phyloP scores from a whole-genome alignment of 1,284 basidiomycete species.

The Mycena citricolor region DNA sequence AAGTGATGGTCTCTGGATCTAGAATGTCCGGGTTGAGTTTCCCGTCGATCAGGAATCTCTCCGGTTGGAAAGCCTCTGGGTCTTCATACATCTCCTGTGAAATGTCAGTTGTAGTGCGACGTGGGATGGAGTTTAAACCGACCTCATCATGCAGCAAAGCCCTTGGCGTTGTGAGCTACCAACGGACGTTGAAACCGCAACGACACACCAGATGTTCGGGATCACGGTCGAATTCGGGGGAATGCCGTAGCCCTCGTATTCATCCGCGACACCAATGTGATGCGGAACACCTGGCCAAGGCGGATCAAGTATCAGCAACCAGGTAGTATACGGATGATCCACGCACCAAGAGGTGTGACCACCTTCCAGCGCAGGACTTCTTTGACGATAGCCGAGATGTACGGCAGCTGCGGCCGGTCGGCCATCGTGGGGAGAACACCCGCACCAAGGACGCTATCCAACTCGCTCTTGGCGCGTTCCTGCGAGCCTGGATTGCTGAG shows the following conservation, averaged over 20 bases:
- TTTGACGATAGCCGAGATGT: not conserved
- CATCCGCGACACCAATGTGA: constrained; percentile 30
- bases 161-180: constrained; percentile 31
- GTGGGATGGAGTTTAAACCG: too few species aligned
- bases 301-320: too few species aligned
- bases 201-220: constrained; percentile 35
- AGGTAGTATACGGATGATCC: too few species aligned
- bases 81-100: constrained; percentile 3
- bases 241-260: constrained; percentile 35
- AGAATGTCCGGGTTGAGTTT: constrained; percentile 7
- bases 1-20: constrained; percentile 7
- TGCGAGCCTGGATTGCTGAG: not conserved
- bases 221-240: constrained; percentile 35
- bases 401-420: not conserved
- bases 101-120: too few species aligned
- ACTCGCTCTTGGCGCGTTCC: not conserved
- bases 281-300: constrained; percentile 34
- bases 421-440: not conserved
- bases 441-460: not conserved
- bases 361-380: not conserved
- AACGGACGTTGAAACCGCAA: not conserved
- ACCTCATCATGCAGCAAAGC: constrained; percentile 47
- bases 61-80: constrained; percentile 6
- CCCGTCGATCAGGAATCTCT: constrained; percentile 7
- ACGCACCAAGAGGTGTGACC: constrained; percentile 3